Conservation (phyloP, 805 yeast species). For the Monosporozyma solicola region DNA sequence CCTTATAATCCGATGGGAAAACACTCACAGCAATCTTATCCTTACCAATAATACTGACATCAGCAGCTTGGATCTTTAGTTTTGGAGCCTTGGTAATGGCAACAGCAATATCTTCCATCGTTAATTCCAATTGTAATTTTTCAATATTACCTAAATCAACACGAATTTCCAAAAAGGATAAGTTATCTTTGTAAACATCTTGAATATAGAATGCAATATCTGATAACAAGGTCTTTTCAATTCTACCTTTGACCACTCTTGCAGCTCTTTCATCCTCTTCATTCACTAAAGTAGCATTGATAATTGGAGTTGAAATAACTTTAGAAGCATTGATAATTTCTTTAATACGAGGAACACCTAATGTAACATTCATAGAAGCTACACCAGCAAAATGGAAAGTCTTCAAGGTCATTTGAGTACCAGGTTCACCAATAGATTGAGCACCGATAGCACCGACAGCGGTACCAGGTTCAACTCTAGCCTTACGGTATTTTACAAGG, state of each 20-base stretch:
- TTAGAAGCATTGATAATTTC: slow-evolving; percentile 97
- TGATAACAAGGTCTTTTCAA: slow-evolving; percentile 80
- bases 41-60: slow-evolving; percentile 57
- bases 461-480: slow-evolving; percentile 96
- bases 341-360: slow-evolving; percentile 98
- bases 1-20: slow-evolving; percentile 34
- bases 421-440: slow-evolving; percentile 98
- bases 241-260: slow-evolving; percentile 94
- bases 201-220: slow-evolving; percentile 87
- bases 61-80: slow-evolving; percentile 67
- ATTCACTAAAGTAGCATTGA: slow-evolving; percentile 87
- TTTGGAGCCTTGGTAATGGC: slow-evolving; percentile 84
- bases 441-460: slow-evolving; percentile 99
- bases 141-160: slow-evolving; percentile 81
- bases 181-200: slow-evolving; percentile 79
- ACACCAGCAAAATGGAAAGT: slow-evolving; percentile 99
- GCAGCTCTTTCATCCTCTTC: slow-evolving; percentile 96
- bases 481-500: slow-evolving; percentile 70
- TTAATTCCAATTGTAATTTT: slow-evolving; percentile 79
- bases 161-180: slow-evolving; percentile 72
- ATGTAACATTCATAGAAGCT: slow-evolving; percentile 96
- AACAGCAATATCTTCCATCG: slow-evolving; percentile 72
- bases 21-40: slow-evolving; percentile 62
- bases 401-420: slow-evolving; percentile 95
- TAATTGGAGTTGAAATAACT: slow-evolving; percentile 90